Conservation (phyloP, 495 filamentous ascomycete species). For the Penicillium subrubescens region DNA sequence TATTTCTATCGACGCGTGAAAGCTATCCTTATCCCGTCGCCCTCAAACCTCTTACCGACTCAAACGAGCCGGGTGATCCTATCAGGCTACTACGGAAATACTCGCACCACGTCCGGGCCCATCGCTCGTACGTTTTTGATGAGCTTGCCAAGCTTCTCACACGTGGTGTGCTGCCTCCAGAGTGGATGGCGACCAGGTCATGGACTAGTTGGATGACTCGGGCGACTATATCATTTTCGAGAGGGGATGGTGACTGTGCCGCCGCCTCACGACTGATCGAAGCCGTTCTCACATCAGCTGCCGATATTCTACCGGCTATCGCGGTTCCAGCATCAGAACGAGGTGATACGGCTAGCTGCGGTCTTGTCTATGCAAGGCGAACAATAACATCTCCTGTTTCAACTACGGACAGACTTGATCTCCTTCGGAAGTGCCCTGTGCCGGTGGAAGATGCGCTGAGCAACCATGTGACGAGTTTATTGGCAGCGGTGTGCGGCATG, state of each 20-base stretch:
- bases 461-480: constrained; percentile 46
- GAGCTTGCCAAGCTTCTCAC: constrained; percentile 44
- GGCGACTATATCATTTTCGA: constrained; percentile 46
- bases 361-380: constrained; percentile 5
- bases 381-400: constrained; percentile 25
- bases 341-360: not conserved
- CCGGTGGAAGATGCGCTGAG: constrained; percentile 45
- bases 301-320: constrained; percentile 16
- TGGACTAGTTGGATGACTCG: constrained; percentile 48
- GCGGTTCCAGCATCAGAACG: not conserved
- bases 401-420: not conserved
- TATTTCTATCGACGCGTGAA: constrained; percentile 30
- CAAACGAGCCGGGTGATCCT: constrained; percentile 27
- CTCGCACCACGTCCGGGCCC: constrained; percentile 16
- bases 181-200: constrained; percentile 51
- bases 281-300: constrained; percentile 39
- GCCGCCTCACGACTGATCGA: constrained; percentile 45
- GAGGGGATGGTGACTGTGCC: constrained; percentile 35
- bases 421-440: constrained; percentile 36
- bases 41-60: constrained; percentile 30
- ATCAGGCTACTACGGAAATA: constrained; percentile 38
- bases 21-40: constrained; percentile 34
- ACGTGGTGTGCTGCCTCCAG: constrained; percentile 41
- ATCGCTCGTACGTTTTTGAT: constrained; percentile 40
- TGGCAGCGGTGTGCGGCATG: constrained; percentile 47